Base-by-base conservation (phyloP, 2,329 filamentous ascomycete genomes). In the Fusarium fujikuroi region DNA sequence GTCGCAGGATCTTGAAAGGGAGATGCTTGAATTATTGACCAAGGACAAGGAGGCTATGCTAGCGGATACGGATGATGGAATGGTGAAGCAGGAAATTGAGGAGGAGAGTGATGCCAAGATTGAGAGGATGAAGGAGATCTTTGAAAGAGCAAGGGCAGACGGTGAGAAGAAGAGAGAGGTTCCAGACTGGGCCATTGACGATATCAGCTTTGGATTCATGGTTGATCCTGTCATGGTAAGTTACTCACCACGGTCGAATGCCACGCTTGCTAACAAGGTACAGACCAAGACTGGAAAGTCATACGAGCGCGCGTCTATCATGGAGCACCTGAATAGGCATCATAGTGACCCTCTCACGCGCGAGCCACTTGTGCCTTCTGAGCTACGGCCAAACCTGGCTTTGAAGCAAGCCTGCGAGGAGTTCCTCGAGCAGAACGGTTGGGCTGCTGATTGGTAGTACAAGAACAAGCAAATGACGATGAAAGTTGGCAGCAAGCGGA, bases 371-470 rank as follows among this genome's bases (percentile, higher is more conserved):
- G 83, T 83, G 0, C 85, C 90, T 2, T 84, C 86, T 3, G 94
- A 98, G 49, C 81, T 98, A 60, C 87, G 95, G 46, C 92, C 94
- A 0, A 98, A 98, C 80, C 86, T 97, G 49, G 92, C 89, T 2
- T 85, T 98, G 65, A 94, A 92, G 80, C 89, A 93, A 60, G 95
- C 94, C 0, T 97, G 94, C 79, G 91, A 93, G 50, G 93, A 96
- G 75, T 98, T 97, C 77, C 84, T 98, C 66, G 88, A 93, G 34
- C 86, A 93, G 75, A 98, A 97, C 77, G 95, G 94, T 15, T 97
- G 96, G 93, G 94, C 95, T 2, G 95, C 93, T 43, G 95, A 98
- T 80, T 98, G 93, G 92, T 97, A 85, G 73, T 28, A n/a, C 14
- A 30, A 6, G 7, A 30, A 14, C 9, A 30, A 32, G 50, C 16